Conservation (phyloP, 164 flowering plant genomes). For the Umbellularia californica region DNA sequence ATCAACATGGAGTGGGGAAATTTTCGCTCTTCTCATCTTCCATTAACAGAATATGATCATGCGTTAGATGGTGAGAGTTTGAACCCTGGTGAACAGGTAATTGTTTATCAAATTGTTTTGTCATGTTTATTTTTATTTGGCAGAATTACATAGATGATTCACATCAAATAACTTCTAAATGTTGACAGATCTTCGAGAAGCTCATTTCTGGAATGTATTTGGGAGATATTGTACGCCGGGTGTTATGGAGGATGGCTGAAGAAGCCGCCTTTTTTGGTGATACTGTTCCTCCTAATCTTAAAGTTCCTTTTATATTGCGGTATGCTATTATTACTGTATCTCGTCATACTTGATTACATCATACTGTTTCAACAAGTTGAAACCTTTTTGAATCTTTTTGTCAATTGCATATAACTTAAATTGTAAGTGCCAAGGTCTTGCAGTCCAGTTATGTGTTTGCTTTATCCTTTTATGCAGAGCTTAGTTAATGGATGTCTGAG, state of each 20-base stretch:
- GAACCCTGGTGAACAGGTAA: slow-evolving; percentile 90
- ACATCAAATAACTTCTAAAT: slow-evolving; percentile 8
- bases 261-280: slow-evolving; percentile 92
- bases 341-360: neutral
- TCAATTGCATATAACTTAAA: neutral
- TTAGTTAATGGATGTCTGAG: too few relatives aligned
- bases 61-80: slow-evolving; percentile 75
- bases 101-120: neutral
- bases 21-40: slow-evolving; percentile 85
- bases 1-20: slow-evolving; percentile 99
- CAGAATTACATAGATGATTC: neutral
- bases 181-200: slow-evolving; percentile 81
- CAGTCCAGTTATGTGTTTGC: neutral
- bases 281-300: slow-evolving; percentile 68
- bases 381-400: neutral
- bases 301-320: slow-evolving; percentile 65
- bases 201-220: slow-evolving; percentile 91
- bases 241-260: slow-evolving; percentile 74
- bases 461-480: too few relatives aligned
- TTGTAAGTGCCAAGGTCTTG: neutral
- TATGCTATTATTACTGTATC: slow-evolving; percentile 15
- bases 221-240: slow-evolving; percentile 86
- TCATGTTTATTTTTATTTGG: neutral
- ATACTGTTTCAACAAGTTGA: neutral
- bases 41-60: slow-evolving; percentile 78